phyloP scores from a whole-genome alignment of 352 stramenopile species.

The Pythium pectinolyticum region DNA sequence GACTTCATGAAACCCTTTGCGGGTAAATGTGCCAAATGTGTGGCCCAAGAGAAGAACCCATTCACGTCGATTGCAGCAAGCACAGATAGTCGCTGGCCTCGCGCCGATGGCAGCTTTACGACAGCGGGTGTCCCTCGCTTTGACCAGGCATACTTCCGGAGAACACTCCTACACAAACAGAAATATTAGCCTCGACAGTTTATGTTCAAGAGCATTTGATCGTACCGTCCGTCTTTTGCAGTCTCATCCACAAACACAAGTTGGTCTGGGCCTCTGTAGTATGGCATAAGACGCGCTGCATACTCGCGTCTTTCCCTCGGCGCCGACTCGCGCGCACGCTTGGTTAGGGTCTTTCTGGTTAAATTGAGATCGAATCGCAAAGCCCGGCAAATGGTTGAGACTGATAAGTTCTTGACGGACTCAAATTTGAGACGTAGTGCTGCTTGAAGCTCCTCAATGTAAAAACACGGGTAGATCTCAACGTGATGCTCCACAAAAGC shows the following conservation, averaged over 20 bases:
- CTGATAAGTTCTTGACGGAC: conserved; percentile 17
- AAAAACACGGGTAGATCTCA: conserved; percentile 8
- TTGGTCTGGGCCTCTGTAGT: conserved; percentile 22
- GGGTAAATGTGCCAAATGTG: conserved; percentile 22
- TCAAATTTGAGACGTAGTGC: too few species aligned
- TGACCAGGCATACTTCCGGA: conserved; percentile 21
- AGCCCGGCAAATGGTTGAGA: conserved; percentile 21
- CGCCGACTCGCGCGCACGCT: conserved; percentile 9
- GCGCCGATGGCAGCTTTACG: conserved; percentile 12
- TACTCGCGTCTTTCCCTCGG: conserved; percentile 13
- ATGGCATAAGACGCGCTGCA: conserved; percentile 3
- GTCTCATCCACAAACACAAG: conserved; percentile 25
- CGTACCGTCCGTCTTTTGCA: conserved; percentile 17
- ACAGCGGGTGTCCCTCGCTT: conserved; percentile 12
- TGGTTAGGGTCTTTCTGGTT: conserved; percentile 22
- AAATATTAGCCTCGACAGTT: not conserved
- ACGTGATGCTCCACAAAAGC: conserved; percentile 7
- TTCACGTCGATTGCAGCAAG: conserved; percentile 25
- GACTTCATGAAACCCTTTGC: conserved; percentile 16
- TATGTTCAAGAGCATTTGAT: not conserved
- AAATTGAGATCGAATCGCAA: conserved; percentile 23
- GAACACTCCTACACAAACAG: conserved; percentile 6
- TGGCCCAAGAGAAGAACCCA: conserved; percentile 21
- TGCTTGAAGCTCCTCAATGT: conserved; percentile 7
- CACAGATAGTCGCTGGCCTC: conserved; percentile 22